These are phyloP conservation scores for Acer saccharum DNA, from an alignment of 345 rosid genomes.

Conservation along the genomic window DNA sequence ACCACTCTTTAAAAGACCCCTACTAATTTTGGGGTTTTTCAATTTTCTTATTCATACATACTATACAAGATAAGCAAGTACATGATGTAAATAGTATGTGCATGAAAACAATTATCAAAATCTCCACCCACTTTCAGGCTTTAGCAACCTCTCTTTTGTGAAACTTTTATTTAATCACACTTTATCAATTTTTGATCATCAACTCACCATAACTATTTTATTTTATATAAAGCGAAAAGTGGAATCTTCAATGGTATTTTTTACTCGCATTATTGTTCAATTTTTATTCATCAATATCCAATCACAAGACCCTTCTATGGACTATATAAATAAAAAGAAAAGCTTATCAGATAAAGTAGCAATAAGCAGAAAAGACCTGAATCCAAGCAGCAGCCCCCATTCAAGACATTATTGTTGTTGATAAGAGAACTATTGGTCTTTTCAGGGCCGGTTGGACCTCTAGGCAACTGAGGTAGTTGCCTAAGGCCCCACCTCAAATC, in stretches of 20 bases:
- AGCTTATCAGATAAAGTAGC: not conserved
- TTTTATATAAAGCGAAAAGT: not conserved
- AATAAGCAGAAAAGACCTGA: not conserved
- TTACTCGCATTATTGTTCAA: conserved; percentile 11
- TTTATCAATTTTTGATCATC: not conserved
- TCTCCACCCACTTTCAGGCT: not conserved
- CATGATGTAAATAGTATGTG: no score
- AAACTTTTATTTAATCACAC: not conserved
- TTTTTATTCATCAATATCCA: not conserved
- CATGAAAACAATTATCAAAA: not conserved
- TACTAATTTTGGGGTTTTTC: no score
- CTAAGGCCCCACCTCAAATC: no score
- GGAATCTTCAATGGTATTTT: not conserved
- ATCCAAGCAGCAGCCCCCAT: not conserved
- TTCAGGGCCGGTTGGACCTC: no score
- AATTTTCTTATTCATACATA: no score
- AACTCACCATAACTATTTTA: not conserved
- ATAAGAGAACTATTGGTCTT: no score
- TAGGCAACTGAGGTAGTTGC: no score
- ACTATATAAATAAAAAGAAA: not conserved
- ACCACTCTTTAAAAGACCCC: no score
- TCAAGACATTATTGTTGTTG: not conserved
- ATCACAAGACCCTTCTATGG: conserved; percentile 6
- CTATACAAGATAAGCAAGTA: no score
- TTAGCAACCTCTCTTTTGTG: not conserved